Evolutionary conservation across 2,329 filamentous ascomycete species (phyloP).

Genomic region (Pseudocercospora fuligena): DNA sequence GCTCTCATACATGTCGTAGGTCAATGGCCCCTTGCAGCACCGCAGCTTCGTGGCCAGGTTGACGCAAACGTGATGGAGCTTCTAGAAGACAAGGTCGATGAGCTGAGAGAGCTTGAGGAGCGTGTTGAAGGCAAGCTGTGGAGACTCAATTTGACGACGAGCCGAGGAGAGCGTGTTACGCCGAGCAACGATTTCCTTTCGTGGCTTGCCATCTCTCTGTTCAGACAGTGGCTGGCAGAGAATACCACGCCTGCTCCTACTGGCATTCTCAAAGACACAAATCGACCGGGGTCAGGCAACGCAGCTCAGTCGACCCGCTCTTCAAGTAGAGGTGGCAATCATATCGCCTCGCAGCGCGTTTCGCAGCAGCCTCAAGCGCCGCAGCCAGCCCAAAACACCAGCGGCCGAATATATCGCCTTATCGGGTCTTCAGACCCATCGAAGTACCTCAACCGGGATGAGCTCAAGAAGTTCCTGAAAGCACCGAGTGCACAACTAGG

Average conservation of each 20-base stretch:
- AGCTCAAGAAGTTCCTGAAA: constrained; percentile 89
- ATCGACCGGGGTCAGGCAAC: constrained; percentile 17
- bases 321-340: constrained; percentile 32
- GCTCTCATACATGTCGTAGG: constrained; percentile 92
- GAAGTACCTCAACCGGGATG: constrained; percentile 79
- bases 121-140: constrained; percentile 83
- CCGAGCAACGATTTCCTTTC: constrained; percentile 82
- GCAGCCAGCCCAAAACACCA: constrained; percentile 43
- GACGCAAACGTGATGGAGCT: constrained; percentile 80
- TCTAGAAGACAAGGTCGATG: constrained; percentile 93
- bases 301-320: constrained; percentile 20
- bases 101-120: constrained; percentile 80
- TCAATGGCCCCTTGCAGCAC: constrained; percentile 83
- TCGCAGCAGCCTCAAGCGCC: constrained; percentile 30
- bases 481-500: constrained; percentile 53
- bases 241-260: constrained; percentile 76
- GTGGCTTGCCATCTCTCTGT: constrained; percentile 85
- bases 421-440: constrained; percentile 66
- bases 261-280: constrained; percentile 51
- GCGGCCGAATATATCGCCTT: constrained; percentile 76
- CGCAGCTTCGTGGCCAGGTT: constrained; percentile 74
- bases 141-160: constrained; percentile 76
- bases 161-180: constrained; percentile 78
- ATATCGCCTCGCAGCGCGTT: constrained; percentile 39
- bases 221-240: constrained; percentile 91